Evolutionary conservation across 257 asterid genomes (phyloP).

Genomic region (Primulina tabacum): DNA sequence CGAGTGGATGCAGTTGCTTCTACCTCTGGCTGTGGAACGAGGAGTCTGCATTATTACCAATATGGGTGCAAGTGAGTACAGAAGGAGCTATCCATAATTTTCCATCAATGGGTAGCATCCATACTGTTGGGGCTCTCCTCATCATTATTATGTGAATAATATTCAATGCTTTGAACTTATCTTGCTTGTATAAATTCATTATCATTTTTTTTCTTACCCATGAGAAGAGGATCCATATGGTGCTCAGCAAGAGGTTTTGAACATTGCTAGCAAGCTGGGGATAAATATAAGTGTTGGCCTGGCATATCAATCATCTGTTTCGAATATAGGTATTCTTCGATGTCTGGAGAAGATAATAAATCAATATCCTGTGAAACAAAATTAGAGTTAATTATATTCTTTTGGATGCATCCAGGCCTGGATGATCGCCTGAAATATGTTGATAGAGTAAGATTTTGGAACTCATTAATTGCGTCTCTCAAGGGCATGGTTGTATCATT

Average conservation of each 20-base stretch:
- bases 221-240: slow-evolving; percentile 64
- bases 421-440: slow-evolving; percentile 46
- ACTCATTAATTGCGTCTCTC: slow-evolving; percentile 29
- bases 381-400: slow-evolving; percentile 19
- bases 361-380: slow-evolving; percentile 20
- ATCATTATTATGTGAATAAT: neutral
- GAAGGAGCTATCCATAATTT: slow-evolving; percentile 17
- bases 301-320: slow-evolving; percentile 69
- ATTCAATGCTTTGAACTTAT: slow-evolving; percentile 12
- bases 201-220: slow-evolving; percentile 27
- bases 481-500: slow-evolving; percentile 22
- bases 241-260: slow-evolving; percentile 79
- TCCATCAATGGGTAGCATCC: slow-evolving; percentile 2
- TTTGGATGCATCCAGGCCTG: slow-evolving; percentile 48
- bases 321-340: slow-evolving; percentile 50
- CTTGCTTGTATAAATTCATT: slow-evolving; percentile 18
- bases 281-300: slow-evolving; percentile 60
- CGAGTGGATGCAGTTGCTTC: slow-evolving; percentile 91
- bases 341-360: slow-evolving; percentile 14
- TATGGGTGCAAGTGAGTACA: slow-evolving; percentile 92
- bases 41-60: slow-evolving; percentile 87
- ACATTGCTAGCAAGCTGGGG: slow-evolving; percentile 62
- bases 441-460: slow-evolving; percentile 70
- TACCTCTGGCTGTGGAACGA: slow-evolving; percentile 79
- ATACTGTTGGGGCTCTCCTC: slow-evolving; percentile 8